phyloP scores from a whole-genome alignment of 495 filamentous ascomycete species.

The Apiosordaria backusii region DNA sequence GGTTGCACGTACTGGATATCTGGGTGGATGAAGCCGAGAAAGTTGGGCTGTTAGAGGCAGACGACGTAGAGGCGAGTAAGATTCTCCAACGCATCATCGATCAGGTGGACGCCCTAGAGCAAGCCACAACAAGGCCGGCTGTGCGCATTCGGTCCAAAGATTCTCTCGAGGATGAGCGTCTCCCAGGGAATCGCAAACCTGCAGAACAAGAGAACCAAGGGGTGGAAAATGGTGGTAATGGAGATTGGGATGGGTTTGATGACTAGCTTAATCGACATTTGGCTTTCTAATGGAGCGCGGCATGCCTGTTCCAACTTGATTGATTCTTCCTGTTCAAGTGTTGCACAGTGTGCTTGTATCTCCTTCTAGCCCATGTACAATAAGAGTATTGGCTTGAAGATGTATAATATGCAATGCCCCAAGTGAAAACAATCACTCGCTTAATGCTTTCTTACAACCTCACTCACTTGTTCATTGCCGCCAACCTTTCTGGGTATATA shows the following conservation, averaged over 20 bases:
- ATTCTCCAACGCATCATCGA: slow-evolving; percentile 37
- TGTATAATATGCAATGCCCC: neutral
- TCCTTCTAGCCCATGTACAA: neutral
- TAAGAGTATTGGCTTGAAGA: neutral
- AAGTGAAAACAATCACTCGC: neutral
- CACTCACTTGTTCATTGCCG: neutral
- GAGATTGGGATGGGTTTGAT: slow-evolving; percentile 72
- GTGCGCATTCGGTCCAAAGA: slow-evolving; percentile 70
- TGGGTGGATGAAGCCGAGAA: slow-evolving; percentile 84
- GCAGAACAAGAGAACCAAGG: slow-evolving; percentile 38
- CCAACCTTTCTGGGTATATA: neutral
- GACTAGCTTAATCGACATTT: slow-evolving; percentile 36
- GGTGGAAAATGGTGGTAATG: slow-evolving; percentile 14
- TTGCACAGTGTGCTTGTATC: neutral
- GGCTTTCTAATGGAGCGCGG: neutral
- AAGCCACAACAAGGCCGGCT: slow-evolving; percentile 61
- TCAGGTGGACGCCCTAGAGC: slow-evolving; percentile 40
- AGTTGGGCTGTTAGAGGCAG: slow-evolving; percentile 52
- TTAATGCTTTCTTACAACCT: neutral
- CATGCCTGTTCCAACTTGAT: neutral
- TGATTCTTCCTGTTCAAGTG: neutral
- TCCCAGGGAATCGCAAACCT: slow-evolving; percentile 49
- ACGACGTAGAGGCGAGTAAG: slow-evolving; percentile 32
- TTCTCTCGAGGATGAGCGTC: slow-evolving; percentile 68
- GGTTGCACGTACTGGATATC: slow-evolving; percentile 85